Base-by-base conservation (phyloP, 1,139 yeast species). In the Debaryomyces fabryi region DNA sequence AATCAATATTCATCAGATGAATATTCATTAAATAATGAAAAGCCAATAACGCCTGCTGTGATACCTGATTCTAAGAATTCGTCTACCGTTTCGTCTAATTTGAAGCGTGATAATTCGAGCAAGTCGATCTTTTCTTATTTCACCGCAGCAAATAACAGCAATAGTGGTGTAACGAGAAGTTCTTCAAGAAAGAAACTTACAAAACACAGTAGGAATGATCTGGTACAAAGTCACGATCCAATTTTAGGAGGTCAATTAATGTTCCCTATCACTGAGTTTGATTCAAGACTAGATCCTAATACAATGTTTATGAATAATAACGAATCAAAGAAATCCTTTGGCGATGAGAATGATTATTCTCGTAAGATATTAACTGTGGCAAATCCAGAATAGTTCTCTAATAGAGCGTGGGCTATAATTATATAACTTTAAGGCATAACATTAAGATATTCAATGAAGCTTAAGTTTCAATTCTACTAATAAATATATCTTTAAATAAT, bases 311-410 rank as follows among this genome's bases (percentile, higher is more conserved):
- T 78, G 69, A 83, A 71, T 57, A 76, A 75, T 50, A 81, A 79
- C 58, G 79, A 76, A 49, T 83, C 90, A 18, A 72, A 78, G 49
- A 74, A 81, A 53, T 80, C 88, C n/a, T 68, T 88, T 48, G 86
- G 83, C 35, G 96, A 88, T 63, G 86, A 87, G 53, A 72, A 76
- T 50, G 95, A 88, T 63, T 88, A 88, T 64, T 82, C 89, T 6
- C 72, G 96, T 50, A 78, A 83, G 53, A 86, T 84, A 12, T 70
- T 88, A 49, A 76, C 86, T 48, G 85, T 88, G 30, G 79, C 86
- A n/a, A 88, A 88, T 65, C 89, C 88, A 1, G 79, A 70, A 43
- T 53, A 44, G 40, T 27, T 23, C 16, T 13, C 3, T 37, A 37
- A n/a, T 15, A 23, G 9, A 18, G 39, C 16, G 23, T 23, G 27